These are phyloP conservation scores for Podospora fimiseda DNA, from an alignment of 495 filamentous ascomycete species.

Conservation along the genomic window DNA sequence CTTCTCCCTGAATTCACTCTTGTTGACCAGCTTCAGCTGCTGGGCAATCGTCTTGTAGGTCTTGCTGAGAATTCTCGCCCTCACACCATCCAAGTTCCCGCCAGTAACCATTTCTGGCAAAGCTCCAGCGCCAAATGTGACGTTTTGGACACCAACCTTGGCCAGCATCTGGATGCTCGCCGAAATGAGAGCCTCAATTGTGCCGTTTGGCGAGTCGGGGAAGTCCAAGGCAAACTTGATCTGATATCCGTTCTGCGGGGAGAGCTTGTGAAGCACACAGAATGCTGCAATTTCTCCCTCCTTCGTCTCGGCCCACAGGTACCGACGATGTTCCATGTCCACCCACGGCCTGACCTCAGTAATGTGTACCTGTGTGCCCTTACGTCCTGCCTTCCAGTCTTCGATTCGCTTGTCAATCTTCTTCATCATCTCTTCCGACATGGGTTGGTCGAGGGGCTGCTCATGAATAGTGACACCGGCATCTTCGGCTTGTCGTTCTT, in stretches of 20 bases:
- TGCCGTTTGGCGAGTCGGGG: slow-evolving; percentile 67
- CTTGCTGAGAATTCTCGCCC: slow-evolving; percentile 65
- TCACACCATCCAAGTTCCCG: slow-evolving; percentile 65
- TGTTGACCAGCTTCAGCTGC: slow-evolving; percentile 69
- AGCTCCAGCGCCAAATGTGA: slow-evolving; percentile 79
- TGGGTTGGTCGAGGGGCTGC: slow-evolving; percentile 52
- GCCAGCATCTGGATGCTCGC: slow-evolving; percentile 66
- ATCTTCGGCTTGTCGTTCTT: slow-evolving; percentile 64
- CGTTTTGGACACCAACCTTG: slow-evolving; percentile 52
- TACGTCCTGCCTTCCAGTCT: slow-evolving; percentile 73
- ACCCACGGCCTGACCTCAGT: slow-evolving; percentile 80
- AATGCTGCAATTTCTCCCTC: slow-evolving; percentile 63
- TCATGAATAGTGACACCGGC: slow-evolving; percentile 71
- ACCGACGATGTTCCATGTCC: slow-evolving; percentile 70
- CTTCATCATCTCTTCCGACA: slow-evolving; percentile 54
- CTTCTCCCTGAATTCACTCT: slow-evolving; percentile 84
- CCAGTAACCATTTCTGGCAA: slow-evolving; percentile 60
- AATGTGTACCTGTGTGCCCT: slow-evolving; percentile 77
- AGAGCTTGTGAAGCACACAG: slow-evolving; percentile 66
- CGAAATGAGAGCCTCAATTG: slow-evolving; percentile 73
- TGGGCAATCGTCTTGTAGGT: slow-evolving; percentile 72
- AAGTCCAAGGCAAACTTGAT: slow-evolving; percentile 87
- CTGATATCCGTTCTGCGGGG: slow-evolving; percentile 72
- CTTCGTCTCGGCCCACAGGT: slow-evolving; percentile 66
- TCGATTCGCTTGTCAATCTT: slow-evolving; percentile 63